Conservation (phyloP, 2,329 filamentous ascomycete species). For the Fusarium odoratissimum region DNA sequence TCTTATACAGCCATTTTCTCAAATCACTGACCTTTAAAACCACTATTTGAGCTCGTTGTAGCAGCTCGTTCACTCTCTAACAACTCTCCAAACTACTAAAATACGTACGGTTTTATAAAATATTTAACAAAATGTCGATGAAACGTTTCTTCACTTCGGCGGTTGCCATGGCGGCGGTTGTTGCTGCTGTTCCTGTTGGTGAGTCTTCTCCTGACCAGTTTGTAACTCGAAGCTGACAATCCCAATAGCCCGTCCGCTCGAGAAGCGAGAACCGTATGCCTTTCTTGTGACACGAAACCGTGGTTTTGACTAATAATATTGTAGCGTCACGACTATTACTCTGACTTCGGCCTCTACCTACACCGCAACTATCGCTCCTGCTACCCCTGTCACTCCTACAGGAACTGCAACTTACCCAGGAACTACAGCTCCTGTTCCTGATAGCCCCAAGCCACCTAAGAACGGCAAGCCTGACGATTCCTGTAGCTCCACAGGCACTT, state of each 20-base stretch:
- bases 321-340: slow-evolving; percentile 30
- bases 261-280: slow-evolving; percentile 29
- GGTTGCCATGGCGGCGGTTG: slow-evolving; percentile 38
- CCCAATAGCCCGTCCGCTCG: slow-evolving; percentile 23
- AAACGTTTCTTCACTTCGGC: slow-evolving; percentile 40
- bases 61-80: slow-evolving; percentile 29
- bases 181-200: slow-evolving; percentile 43
- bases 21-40: slow-evolving; percentile 14
- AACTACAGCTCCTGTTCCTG: slow-evolving; percentile 1
- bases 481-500: neutral
- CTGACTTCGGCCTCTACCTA: slow-evolving; percentile 31
- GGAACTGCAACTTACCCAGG: slow-evolving; percentile 1
- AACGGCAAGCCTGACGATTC: neutral
- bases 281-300: neutral
- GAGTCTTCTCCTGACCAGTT: neutral
- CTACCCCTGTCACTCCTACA: slow-evolving; percentile 10
- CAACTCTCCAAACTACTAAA: neutral
- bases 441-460: neutral
- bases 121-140: slow-evolving; percentile 33
- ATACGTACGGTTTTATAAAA: neutral
- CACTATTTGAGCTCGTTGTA: slow-evolving; percentile 20
- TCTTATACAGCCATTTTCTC: slow-evolving; percentile 14
- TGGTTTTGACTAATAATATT: neutral
- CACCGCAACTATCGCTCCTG: slow-evolving; percentile 25
- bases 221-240: slow-evolving; percentile 1